Base-by-base conservation (phyloP, 306 rosid genomes). In the Coriaria nepalensis region DNA sequence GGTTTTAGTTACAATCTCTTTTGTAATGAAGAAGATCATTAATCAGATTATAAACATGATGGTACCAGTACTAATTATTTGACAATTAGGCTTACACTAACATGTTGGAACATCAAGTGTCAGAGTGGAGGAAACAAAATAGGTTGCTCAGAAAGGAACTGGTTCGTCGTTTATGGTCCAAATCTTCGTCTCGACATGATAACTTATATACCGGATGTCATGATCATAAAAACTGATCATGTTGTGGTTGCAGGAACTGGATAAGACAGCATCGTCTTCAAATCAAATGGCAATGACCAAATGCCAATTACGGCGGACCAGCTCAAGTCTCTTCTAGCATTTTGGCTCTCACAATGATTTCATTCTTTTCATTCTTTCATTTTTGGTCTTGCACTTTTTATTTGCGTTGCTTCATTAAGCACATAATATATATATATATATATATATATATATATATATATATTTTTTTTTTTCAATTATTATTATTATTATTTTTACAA, bases 61-160 rank as follows among this genome's bases (percentile, higher is more conserved):
- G n/a, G n/a, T n/a, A n/a, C n/a, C n/a, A n/a, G n/a, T n/a, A n/a
- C n/a, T n/a, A n/a, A n/a, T n/a, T n/a, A n/a, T n/a, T n/a, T n/a
- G n/a, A n/a, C n/a, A 45, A 32, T 64, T 52, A 79, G 87, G 87
- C 77, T 41, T 58, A 79, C 42, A 69, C 72, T 10, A 56, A 61
- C 50, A 56, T 39, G 52, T 58, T 79, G 62, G 75, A 66, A 73
- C 44, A 29, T 5, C 63, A 64, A 20, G 71, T 51, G 40, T 37
- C 10, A 40, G 43, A 61, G 10, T 56, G 69, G 61, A 62, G 55
- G 69, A 53, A 59, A 47, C 48, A 49, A 34, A 75, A 66, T 61
- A 45, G 20, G 10, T 52, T 53, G 64, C 77, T 72, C 37, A 59
- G 60, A 55, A 72, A 45, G 68, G 42, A 48, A 13, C 57, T 69